Percentiles rank a stretch among this genome's conserved stretches.
Evolutionary conservation across 805 yeast species (phyloP).

Genomic region (Kodamaea kaohsiungensis): DNA sequence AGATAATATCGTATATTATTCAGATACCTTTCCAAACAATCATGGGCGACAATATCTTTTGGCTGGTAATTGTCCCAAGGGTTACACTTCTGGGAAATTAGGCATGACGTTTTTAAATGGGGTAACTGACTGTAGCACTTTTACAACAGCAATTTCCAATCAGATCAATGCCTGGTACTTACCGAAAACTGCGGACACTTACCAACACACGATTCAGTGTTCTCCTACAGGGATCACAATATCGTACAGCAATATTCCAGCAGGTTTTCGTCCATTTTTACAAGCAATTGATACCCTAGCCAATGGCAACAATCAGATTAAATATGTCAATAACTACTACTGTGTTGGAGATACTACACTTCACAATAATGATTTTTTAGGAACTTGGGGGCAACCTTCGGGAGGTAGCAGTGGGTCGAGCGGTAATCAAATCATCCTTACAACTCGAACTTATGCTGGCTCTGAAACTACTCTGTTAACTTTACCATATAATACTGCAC

Average conservation of each 20-base stretch:
- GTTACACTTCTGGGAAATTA: constrained; percentile 21
- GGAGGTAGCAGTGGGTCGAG: constrained; percentile 8
- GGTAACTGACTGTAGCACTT: constrained; percentile 21
- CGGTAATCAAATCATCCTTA: constrained; percentile 9
- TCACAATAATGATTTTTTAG: too few relatives aligned
- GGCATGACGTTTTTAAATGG: constrained; percentile 18
- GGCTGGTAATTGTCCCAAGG: constrained; percentile 20
- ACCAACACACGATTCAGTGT: constrained; percentile 16
- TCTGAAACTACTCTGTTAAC: constrained; percentile 9
- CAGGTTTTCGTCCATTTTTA: constrained; percentile 28
- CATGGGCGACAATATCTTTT: constrained; percentile 10
- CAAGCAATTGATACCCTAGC: constrained; percentile 11
- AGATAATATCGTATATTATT: neutral
- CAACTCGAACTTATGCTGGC: constrained; percentile 18
- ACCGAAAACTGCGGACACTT: constrained; percentile 12
- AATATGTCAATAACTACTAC: constrained; percentile 10
- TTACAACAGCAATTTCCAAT: constrained; percentile 22
- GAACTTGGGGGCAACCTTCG: constrained; percentile 8
- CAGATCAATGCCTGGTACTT: constrained; percentile 21
- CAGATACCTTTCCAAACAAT: constrained; percentile 14
- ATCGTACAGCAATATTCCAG: constrained; percentile 23
- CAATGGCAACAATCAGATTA: neutral
- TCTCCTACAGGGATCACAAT: neutral
- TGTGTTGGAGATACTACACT: too few relatives aligned
- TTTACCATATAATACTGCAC: constrained; percentile 10